Conservation (phyloP, 495 filamentous ascomycete genomes). For the Lophium mytilinum region DNA sequence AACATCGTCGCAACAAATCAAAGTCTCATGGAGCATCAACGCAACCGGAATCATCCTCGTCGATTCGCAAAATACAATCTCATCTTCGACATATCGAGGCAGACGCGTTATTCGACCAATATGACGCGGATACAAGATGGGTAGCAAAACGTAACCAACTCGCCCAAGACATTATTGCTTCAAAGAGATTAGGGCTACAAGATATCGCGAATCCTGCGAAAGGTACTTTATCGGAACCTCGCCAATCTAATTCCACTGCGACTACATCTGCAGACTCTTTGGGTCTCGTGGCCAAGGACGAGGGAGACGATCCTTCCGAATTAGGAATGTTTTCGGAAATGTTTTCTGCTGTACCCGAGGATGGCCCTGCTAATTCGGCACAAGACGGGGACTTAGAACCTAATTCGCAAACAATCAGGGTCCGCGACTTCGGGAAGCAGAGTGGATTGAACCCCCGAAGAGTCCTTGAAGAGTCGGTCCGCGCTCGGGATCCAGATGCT, state of each 20-base stretch:
- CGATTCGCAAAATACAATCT: constrained; percentile 53
- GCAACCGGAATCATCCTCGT: constrained; percentile 34
- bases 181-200: constrained; percentile 21
- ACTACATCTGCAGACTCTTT: background rate
- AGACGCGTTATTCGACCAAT: constrained; percentile 78
- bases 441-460: constrained; percentile 60
- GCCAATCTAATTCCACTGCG: background rate
- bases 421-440: constrained; percentile 80
- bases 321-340: constrained; percentile 58
- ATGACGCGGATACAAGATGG: constrained; percentile 70
- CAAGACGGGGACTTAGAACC: background rate
- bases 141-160: constrained; percentile 55
- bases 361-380: background rate
- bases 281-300: constrained; percentile 4
- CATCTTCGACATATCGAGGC: constrained; percentile 71
- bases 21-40: constrained; percentile 15
- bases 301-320: background rate
- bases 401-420: constrained; percentile 37
- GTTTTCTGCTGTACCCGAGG: constrained; percentile 36
- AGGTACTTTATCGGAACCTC: background rate
- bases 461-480: constrained; percentile 79
- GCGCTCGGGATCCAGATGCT: constrained; percentile 65
- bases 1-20: constrained; percentile 21
- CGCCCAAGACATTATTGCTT: constrained; percentile 45
- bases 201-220: background rate